Percentiles rank a stretch among this genome's conserved stretches.
phyloP scores from a whole-genome alignment of 768 basidiomycete genomes.

The Auricularia sp. region DNA sequence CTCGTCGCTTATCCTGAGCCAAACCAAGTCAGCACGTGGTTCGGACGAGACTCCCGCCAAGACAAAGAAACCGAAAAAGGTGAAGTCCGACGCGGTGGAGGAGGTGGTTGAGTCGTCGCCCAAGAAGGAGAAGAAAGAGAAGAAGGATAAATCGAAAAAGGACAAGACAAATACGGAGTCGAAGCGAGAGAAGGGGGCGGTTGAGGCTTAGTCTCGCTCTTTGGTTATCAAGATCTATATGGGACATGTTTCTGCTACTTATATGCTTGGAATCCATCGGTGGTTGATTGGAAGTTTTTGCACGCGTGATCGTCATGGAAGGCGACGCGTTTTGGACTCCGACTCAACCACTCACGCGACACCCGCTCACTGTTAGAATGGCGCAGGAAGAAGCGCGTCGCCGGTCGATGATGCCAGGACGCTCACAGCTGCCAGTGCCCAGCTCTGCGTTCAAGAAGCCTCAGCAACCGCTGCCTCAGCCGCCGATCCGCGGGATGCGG shows the following conservation, averaged over 20 bases:
- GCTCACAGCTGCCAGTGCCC: conserved; percentile 64
- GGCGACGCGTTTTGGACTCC: not conserved
- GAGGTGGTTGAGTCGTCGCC: not conserved
- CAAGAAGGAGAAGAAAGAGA: not conserved
- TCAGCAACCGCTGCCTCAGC: conserved; percentile 20
- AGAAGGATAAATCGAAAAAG: conserved; percentile 5
- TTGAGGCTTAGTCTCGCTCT: not conserved
- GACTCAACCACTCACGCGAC: not conserved
- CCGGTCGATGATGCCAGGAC: conserved; percentile 22
- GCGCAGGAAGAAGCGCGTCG: not conserved
- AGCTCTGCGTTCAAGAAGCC: conserved; percentile 62
- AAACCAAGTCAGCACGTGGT: not conserved
- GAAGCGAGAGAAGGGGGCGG: conserved; percentile 3
- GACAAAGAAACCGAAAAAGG: not conserved
- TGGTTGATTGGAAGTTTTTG: too few relatives aligned
- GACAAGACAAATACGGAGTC: conserved; percentile 8
- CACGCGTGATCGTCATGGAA: too few relatives aligned
- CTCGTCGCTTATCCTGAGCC: not conserved
- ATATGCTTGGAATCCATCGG: too few relatives aligned
- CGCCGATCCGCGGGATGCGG: conserved; percentile 28
- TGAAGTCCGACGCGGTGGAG: not conserved
- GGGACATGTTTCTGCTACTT: too few relatives aligned
- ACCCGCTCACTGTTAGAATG: not conserved
- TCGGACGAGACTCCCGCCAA: not conserved
- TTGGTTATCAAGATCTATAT: not conserved